phyloP scores from a whole-genome alignment of 2,329 filamentous ascomycete species.

The Penicillium glabrum region DNA sequence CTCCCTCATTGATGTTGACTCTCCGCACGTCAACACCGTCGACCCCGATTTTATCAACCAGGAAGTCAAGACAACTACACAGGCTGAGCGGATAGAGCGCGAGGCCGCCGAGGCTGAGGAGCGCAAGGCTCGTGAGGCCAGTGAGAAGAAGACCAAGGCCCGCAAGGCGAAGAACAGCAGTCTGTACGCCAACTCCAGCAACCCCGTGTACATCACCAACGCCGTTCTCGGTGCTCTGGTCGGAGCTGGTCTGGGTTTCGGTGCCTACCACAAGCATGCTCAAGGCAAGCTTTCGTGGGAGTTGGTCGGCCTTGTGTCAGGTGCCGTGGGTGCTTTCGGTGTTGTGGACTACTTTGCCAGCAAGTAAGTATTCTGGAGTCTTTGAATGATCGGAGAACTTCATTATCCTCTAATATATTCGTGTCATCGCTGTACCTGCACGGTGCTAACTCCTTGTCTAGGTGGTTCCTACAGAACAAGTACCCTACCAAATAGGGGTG shows the following conservation, averaged over 20 bases:
- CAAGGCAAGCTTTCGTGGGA: conserved; percentile 49
- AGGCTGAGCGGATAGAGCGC: conserved; percentile 46
- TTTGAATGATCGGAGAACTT: neutral
- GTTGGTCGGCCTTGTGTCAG: conserved; percentile 43
- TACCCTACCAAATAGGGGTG: conserved; percentile 47
- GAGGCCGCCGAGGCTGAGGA: conserved; percentile 33
- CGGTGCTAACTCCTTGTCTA: conserved; percentile 22
- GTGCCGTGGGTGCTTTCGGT: conserved; percentile 45
- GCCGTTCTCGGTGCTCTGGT: conserved; percentile 43
- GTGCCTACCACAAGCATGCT: conserved; percentile 49
- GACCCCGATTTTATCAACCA: conserved; percentile 43
- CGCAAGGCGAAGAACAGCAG: conserved; percentile 36
- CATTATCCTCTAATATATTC: neutral
- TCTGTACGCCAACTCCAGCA: conserved; percentile 42
- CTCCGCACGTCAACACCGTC: conserved; percentile 46
- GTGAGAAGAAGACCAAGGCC: conserved; percentile 29
- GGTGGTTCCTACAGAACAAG: conserved; percentile 53
- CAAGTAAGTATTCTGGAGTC: conserved; percentile 39
- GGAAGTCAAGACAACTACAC: conserved; percentile 46
- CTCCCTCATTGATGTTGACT: conserved; percentile 49
- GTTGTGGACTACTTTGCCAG: conserved; percentile 50
- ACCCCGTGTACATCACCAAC: conserved; percentile 50
- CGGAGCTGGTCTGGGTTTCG: conserved; percentile 45
- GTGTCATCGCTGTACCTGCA: neutral
- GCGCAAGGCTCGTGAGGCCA: conserved; percentile 18